These are phyloP conservation scores for Xylogone sp. DNA, from an alignment of 2,329 filamentous ascomycete genomes.

Conservation along the genomic window DNA sequence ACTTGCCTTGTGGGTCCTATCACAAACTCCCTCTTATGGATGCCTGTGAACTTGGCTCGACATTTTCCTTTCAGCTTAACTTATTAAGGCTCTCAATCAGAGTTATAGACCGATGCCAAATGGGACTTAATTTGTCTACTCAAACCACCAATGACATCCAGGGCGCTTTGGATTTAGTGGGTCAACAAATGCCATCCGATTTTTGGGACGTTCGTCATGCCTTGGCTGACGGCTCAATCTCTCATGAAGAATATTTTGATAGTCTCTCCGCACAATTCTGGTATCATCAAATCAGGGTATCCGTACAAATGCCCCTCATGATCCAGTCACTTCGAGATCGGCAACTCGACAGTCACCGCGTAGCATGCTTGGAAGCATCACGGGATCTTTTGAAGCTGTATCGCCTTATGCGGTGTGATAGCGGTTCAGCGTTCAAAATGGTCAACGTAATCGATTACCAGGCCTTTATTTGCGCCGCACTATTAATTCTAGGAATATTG, in stretches of 20 bases:
- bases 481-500: constrained; percentile 38
- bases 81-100: constrained; percentile 22
- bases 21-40: constrained; percentile 2
- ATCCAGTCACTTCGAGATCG: constrained; percentile 33
- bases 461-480: constrained; percentile 40
- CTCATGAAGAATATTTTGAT: constrained; percentile 15
- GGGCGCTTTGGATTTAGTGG: no score
- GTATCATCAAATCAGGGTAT: constrained; percentile 33
- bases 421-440: constrained; percentile 29
- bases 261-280: constrained; percentile 35
- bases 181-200: no score
- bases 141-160: constrained; percentile 36
- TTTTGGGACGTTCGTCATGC: no score
- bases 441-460: constrained; percentile 45
- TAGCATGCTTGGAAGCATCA: constrained; percentile 36
- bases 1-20: constrained; percentile 40
- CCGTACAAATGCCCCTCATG: constrained; percentile 44
- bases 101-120: constrained; percentile 37
- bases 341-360: constrained; percentile 34
- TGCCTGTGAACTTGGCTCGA: not conserved
- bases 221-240: constrained; percentile 4
- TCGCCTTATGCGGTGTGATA: constrained; percentile 30
- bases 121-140: constrained; percentile 30
- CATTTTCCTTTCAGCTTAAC: constrained; percentile 6
- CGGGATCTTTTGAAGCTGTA: constrained; percentile 36